Percentiles rank a stretch among this genome's conserved stretches.
Conservation (phyloP, 306 rosid species). For the Pachyrhizus erosus region DNA sequence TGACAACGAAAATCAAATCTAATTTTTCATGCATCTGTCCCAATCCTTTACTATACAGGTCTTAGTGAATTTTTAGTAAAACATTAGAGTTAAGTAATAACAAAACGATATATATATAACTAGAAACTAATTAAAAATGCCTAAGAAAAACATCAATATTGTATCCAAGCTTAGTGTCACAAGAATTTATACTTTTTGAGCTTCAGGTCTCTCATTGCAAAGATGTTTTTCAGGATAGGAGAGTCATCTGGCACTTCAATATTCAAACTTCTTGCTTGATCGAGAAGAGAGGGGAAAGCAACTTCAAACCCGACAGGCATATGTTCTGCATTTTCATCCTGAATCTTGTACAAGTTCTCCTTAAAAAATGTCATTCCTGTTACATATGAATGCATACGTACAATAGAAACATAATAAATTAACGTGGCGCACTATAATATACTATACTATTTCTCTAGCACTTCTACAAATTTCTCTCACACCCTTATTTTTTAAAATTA, state of each 20-base stretch:
- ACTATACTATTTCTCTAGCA: neutral
- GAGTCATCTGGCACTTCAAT: slow-evolving; percentile 60
- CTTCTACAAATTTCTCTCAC: neutral
- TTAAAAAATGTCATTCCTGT: slow-evolving; percentile 63
- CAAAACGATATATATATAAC: neutral
- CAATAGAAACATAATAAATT: neutral
- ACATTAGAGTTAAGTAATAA: neutral
- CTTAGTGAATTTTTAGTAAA: too few species aligned
- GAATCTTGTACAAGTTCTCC: slow-evolving; percentile 60
- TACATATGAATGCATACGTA: neutral
- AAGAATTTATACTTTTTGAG: slow-evolving; percentile 54
- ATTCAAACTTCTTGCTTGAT: slow-evolving; percentile 56
- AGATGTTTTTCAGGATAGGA: slow-evolving; percentile 55
- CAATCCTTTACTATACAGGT: too few species aligned
- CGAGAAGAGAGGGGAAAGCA: slow-evolving; percentile 74
- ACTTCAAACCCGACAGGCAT: slow-evolving; percentile 87
- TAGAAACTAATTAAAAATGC: neutral
- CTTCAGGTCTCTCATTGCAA: slow-evolving; percentile 68
- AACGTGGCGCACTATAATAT: neutral
- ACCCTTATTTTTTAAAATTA: neutral
- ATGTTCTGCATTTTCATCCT: slow-evolving; percentile 67
- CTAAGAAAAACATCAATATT: neutral
- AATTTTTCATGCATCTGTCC: too few species aligned
- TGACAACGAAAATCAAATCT: too few species aligned
- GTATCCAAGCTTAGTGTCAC: neutral